phyloP scores from a whole-genome alignment of 1,284 basidiomycete genomes.

The Schizophyllum amplum region DNA sequence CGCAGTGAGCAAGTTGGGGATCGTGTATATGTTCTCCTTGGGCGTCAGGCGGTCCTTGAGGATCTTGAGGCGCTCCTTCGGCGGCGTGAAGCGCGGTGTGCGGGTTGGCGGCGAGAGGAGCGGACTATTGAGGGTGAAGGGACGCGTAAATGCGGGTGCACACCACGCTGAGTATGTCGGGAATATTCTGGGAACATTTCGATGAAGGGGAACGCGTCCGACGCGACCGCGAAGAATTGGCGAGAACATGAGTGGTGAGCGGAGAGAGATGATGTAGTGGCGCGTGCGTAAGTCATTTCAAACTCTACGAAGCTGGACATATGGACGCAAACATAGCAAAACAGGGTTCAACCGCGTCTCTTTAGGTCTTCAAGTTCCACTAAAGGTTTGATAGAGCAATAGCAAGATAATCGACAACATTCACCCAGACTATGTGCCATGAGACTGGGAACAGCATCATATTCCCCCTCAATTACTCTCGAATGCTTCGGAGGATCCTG shows the following conservation, averaged over 20 bases:
- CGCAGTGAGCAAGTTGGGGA: conserved; percentile 87
- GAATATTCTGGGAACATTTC: background rate
- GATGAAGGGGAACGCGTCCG: background rate
- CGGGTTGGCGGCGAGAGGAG: background rate
- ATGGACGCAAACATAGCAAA: background rate
- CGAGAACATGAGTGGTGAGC: background rate
- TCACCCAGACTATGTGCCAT: too few species aligned
- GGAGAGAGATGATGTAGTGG: background rate
- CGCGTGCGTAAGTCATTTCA: background rate
- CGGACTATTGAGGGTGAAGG: background rate
- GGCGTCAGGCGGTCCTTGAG: background rate
- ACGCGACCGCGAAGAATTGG: background rate
- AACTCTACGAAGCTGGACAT: background rate
- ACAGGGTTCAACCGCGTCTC: background rate
- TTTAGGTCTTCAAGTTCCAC: too few species aligned
- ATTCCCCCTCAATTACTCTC: too few species aligned
- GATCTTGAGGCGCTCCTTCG: background rate
- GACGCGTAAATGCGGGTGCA: background rate
- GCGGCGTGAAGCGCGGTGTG: background rate
- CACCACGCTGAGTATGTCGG: background rate
- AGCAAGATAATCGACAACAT: too few species aligned
- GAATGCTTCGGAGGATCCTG: too few species aligned
- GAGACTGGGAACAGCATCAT: too few species aligned
- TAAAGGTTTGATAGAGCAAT: too few species aligned
- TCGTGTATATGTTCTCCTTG: conserved; percentile 87